Evolutionary conservation across 192 early-diverging fungal species (phyloP).

Genomic region (Backusella circina): DNA sequence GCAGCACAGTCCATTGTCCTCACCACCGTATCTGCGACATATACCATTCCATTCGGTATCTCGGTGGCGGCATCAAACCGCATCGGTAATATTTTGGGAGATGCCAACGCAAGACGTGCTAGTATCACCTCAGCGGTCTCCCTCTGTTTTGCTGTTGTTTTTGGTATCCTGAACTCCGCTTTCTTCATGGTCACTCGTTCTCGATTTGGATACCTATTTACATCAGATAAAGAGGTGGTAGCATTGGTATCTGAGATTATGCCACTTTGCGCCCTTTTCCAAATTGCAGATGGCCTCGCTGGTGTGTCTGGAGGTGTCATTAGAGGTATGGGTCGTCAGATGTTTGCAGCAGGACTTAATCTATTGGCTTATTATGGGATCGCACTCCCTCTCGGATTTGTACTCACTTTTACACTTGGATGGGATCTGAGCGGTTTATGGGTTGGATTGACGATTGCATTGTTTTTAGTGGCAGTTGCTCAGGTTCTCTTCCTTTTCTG

Average conservation of each 20-base stretch:
- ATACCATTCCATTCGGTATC: constrained; percentile 79
- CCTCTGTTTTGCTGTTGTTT: constrained; percentile 47
- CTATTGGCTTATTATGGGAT: constrained; percentile 63
- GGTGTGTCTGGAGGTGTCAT: constrained; percentile 65
- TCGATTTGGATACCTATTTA: constrained; percentile 67
- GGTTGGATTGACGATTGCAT: constrained; percentile 50
- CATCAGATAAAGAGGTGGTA: constrained; percentile 65
- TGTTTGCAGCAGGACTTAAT: constrained; percentile 57
- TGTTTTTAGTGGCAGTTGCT: constrained; percentile 15
- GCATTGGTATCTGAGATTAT: constrained; percentile 66
- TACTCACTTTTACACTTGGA: constrained; percentile 50
- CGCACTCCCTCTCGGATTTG: constrained; percentile 57
- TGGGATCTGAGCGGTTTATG: constrained; percentile 66
- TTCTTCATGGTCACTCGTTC: constrained; percentile 48
- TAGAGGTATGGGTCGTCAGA: constrained; percentile 73
- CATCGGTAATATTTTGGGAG: constrained; percentile 74
- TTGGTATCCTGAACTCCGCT: constrained; percentile 51
- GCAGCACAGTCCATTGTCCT: constrained; percentile 83
- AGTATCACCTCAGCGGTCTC: constrained; percentile 45
- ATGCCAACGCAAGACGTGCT: constrained; percentile 42
- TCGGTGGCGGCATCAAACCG: constrained; percentile 78
- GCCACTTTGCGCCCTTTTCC: constrained; percentile 76
- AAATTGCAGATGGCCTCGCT: constrained; percentile 64
- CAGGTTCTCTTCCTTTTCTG: constrained; percentile 17
- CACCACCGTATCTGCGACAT: constrained; percentile 67